Conservation (phyloP, 1,139 yeast species). For the Suhomyces ambrosiae region DNA sequence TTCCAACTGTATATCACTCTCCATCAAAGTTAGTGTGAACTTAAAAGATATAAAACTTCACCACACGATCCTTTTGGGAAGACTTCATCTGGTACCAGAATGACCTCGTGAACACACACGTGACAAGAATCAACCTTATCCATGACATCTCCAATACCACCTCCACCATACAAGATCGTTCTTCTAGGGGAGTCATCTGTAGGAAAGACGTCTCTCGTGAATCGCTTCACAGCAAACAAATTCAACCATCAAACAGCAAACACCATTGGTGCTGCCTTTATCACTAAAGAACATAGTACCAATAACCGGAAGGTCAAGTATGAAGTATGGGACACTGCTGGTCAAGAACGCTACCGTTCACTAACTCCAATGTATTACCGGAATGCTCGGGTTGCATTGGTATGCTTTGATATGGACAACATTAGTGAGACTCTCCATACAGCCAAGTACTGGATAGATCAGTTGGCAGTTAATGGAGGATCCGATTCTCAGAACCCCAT, state of each 20-base stretch:
- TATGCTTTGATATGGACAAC: constrained; percentile 41
- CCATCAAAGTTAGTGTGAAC: too few relatives aligned
- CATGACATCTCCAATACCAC: constrained; percentile 15
- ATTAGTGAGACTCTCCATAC: constrained; percentile 35
- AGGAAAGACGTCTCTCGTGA: constrained; percentile 49
- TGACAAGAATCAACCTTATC: too few relatives aligned
- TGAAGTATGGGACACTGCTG: constrained; percentile 56
- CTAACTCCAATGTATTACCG: constrained; percentile 54
- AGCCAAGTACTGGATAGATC: constrained; percentile 50
- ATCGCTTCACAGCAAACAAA: constrained; percentile 40
- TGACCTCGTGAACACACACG: not conserved
- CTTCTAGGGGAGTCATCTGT: constrained; percentile 51
- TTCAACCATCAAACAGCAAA: constrained; percentile 44
- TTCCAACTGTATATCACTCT: too few relatives aligned
- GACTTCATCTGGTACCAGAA: too few relatives aligned
- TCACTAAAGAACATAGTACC: constrained; percentile 35
- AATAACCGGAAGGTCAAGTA: constrained; percentile 39
- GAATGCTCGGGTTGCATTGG: constrained; percentile 39
- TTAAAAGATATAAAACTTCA: too few relatives aligned
- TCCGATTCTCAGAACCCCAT: constrained; percentile 20
- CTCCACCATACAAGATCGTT: constrained; percentile 40
- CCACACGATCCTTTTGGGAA: too few relatives aligned
- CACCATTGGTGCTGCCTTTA: constrained; percentile 54
- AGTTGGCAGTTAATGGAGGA: constrained; percentile 33
- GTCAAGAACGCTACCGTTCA: constrained; percentile 51